A percentile compares a stretch with the other conserved stretches of the same genome.
Evolutionary conservation across 225 moss, liverwort and hornwort species (phyloP).

Genomic region (Polytrichum commune): DNA sequence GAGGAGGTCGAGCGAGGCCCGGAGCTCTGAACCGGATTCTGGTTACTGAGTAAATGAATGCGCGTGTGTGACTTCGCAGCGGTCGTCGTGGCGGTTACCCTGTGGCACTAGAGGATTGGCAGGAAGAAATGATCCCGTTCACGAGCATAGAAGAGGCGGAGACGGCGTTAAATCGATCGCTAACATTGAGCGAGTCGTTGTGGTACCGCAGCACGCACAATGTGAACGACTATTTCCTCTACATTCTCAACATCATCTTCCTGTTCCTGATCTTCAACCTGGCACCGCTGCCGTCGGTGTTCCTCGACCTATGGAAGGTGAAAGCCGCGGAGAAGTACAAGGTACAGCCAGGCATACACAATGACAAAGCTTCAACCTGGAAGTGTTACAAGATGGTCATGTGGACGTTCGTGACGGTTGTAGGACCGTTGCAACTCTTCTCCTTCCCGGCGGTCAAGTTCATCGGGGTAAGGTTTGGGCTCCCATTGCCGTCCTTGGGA

Average conservation of each 20-base stretch:
- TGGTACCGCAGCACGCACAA: slow-evolving; percentile 67
- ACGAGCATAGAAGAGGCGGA: slow-evolving; percentile 49
- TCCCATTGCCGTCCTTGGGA: slow-evolving; percentile 37
- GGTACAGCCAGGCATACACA: slow-evolving; percentile 87
- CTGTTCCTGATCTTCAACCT: slow-evolving; percentile 59
- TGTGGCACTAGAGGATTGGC: no score
- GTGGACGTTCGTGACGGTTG: slow-evolving; percentile 62
- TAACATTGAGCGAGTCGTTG: slow-evolving; percentile 48
- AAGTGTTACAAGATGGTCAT: slow-evolving; percentile 70
- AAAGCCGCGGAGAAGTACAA: slow-evolving; percentile 69
- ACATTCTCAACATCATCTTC: slow-evolving; percentile 71
- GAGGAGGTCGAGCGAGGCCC: no score
- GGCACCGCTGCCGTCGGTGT: slow-evolving; percentile 64
- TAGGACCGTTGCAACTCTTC: slow-evolving; percentile 74
- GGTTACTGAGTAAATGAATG: no score
- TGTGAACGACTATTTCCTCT: slow-evolving; percentile 70
- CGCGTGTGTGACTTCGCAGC: no score
- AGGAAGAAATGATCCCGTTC: slow-evolving; percentile 32
- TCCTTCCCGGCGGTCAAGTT: slow-evolving; percentile 64
- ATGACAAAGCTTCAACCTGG: slow-evolving; percentile 46
- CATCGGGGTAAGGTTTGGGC: slow-evolving; percentile 31
- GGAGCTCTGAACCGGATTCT: no score
- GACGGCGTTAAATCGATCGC: slow-evolving; percentile 45
- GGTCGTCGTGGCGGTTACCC: no score
- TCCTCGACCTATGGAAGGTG: slow-evolving; percentile 70